phyloP scores from a whole-genome alignment of 768 basidiomycete genomes.

The Cystobasidium onofrii region DNA sequence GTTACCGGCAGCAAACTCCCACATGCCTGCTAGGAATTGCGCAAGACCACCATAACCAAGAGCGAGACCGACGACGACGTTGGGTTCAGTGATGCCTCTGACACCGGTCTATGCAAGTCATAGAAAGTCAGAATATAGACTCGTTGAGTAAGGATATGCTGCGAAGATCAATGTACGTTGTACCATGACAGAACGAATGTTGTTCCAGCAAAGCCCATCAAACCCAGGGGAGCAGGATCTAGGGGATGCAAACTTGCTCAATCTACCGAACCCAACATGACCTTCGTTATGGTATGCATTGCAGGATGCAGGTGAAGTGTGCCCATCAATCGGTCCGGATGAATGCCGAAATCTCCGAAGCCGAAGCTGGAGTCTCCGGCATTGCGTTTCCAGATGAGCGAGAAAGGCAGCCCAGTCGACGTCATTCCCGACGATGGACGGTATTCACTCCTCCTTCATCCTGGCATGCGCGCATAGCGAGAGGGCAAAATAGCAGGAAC shows the following conservation, averaged over 20 bases:
- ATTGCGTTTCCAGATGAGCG: neutral
- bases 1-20: slow-evolving; percentile 47
- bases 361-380: no score
- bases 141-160: neutral
- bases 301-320: no score
- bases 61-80: slow-evolving; percentile 29
- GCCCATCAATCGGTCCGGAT: neutral
- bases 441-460: no score
- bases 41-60: slow-evolving; percentile 37
- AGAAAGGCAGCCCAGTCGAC: neutral
- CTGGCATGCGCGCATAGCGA: neutral
- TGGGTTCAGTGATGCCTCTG: slow-evolving; percentile 20
- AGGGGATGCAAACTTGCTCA: neutral
- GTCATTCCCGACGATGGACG: neutral
- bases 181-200: slow-evolving; percentile 46
- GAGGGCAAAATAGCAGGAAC: neutral
- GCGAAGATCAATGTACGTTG: slow-evolving; percentile 40
- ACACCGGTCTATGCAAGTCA: neutral
- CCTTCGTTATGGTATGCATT: no score
- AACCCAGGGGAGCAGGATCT: slow-evolving; percentile 46
- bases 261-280: no score
- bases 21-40: slow-evolving; percentile 40
- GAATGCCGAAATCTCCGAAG: neutral
- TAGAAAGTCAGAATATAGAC: neutral
- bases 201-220: slow-evolving; percentile 42